Percentiles rank a stretch among this genome's conserved stretches.
phyloP scores from a whole-genome alignment of 2,329 filamentous ascomycete species.

The Trichophyton mentagrophytes region DNA sequence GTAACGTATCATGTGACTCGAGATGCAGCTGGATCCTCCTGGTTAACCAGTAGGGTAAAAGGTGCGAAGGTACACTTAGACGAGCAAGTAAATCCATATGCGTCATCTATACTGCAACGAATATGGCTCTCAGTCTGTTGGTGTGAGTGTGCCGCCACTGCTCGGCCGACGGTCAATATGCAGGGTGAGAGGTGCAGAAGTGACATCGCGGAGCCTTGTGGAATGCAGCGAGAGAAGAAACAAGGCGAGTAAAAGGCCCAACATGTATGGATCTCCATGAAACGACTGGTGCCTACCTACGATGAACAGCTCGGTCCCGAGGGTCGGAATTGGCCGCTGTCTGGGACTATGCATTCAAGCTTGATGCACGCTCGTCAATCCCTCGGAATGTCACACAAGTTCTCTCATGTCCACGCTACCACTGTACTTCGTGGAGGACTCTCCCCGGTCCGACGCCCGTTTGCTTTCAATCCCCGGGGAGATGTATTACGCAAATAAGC shows the following conservation, averaged over 20 bases:
- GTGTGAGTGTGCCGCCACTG: neutral
- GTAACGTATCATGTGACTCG: neutral
- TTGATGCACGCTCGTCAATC: neutral
- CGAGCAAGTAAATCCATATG: neutral
- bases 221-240: neutral
- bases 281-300: neutral
- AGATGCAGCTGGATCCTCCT: neutral
- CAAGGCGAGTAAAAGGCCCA: neutral
- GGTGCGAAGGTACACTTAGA: neutral
- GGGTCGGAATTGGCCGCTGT: neutral
- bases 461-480: neutral
- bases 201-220: neutral
- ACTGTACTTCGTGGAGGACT: neutral
- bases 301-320: neutral
- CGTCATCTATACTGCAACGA: conserved; percentile 1
- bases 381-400: neutral
- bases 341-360: neutral
- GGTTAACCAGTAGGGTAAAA: neutral
- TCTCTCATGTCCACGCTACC: neutral
- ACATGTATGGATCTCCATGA: neutral
- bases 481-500: neutral
- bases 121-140: neutral
- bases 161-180: neutral
- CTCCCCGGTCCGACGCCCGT: neutral
- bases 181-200: neutral